Percentiles rank a stretch among this genome's conserved stretches.
Evolutionary conservation across 148 eudicot genomes (phyloP).

Genomic region (Heliamphora exappendiculata): DNA sequence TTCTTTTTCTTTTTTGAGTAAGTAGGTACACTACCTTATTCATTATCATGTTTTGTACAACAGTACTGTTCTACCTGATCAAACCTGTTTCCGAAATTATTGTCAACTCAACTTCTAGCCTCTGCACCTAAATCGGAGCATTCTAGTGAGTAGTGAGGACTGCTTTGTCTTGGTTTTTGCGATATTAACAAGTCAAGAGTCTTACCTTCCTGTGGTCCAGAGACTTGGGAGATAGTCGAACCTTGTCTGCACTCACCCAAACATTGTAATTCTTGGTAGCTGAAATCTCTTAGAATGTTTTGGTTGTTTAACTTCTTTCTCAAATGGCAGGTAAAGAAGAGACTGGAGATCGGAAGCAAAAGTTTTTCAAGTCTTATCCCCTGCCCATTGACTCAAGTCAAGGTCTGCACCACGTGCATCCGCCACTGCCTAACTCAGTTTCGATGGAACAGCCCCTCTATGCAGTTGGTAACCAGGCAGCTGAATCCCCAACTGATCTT

Average conservation of each 20-base stretch:
- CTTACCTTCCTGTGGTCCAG: not conserved
- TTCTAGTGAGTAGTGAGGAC: too few relatives aligned
- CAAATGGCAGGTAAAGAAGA: conserved; percentile 58
- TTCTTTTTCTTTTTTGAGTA: too few relatives aligned
- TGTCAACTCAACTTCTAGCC: not conserved
- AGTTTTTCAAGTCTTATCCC: conserved; percentile 27
- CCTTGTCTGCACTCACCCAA: not conserved
- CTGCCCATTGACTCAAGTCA: conserved; percentile 22
- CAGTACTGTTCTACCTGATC: not conserved
- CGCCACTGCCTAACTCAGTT: conserved; percentile 32
- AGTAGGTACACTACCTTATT: too few relatives aligned
- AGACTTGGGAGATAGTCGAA: too few relatives aligned
- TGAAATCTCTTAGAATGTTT: not conserved
- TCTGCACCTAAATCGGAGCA: not conserved
- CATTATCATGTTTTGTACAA: not conserved
- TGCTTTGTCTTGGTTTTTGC: not conserved
- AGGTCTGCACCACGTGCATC: conserved; percentile 44
- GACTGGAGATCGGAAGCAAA: conserved; percentile 25
- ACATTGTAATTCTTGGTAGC: not conserved
- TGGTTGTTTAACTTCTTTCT: conserved; percentile 18
- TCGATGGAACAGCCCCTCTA: conserved; percentile 43
- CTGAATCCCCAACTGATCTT: conserved; percentile 31
- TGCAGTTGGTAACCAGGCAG: conserved; percentile 36
- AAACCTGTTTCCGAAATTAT: not conserved
- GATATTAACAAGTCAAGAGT: not conserved